Conservation (phyloP, 2,329 filamentous ascomycete species). For the Xylaria arbuscula region DNA sequence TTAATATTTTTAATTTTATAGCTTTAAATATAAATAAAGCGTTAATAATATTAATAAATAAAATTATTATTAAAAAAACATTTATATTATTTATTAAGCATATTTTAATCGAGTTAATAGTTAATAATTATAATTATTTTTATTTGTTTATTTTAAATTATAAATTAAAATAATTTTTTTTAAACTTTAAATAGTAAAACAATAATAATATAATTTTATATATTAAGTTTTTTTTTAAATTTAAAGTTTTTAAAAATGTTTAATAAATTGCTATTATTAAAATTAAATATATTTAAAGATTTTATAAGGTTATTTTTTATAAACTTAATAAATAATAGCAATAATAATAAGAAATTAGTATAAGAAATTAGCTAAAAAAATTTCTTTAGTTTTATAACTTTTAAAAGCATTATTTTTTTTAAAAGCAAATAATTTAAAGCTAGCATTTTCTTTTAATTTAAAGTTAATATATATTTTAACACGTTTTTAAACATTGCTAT, state of each 20-base stretch:
- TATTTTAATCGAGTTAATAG: background rate
- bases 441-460: constrained; percentile 1
- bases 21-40: background rate
- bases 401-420: background rate
- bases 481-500: background rate
- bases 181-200: background rate
- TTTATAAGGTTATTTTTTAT: background rate
- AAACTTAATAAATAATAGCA: background rate
- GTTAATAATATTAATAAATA: background rate
- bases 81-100: background rate
- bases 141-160: background rate
- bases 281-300: background rate
- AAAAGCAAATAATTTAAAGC: too few species aligned
- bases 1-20: background rate
- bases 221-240: background rate
- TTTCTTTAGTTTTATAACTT: background rate
- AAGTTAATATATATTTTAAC: background rate
- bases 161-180: background rate
- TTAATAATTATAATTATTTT: background rate
- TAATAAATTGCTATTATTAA: background rate
- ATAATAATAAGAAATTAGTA: background rate
- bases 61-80: background rate
- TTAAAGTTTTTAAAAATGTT: background rate
- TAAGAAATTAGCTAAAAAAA: background rate
- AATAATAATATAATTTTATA: background rate